These are phyloP conservation scores for Enterospora canceri DNA, from an alignment of 371 early-diverging fungal genomes.

Conservation along the genomic window DNA sequence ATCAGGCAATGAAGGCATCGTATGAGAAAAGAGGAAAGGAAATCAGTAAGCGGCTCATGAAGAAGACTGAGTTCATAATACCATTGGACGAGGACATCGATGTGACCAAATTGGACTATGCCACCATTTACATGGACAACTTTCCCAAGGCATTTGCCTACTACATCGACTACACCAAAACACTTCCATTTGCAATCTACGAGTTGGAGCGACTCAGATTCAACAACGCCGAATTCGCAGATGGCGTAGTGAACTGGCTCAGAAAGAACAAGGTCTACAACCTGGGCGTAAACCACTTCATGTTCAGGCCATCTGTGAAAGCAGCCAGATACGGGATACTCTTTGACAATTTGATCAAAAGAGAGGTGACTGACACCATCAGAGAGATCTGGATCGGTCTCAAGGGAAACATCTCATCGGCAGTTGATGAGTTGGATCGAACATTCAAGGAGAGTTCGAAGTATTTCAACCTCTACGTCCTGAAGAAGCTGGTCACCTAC, in stretches of 20 bases:
- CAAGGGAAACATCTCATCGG: slow-evolving; percentile 20
- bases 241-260: slow-evolving; percentile 35
- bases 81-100: slow-evolving; percentile 4
- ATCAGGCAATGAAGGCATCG: not conserved
- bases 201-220: slow-evolving; percentile 35
- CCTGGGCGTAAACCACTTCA: slow-evolving; percentile 52
- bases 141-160: not conserved
- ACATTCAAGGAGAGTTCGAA: slow-evolving; percentile 25
- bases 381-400: slow-evolving; percentile 13
- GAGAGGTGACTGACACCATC: slow-evolving; percentile 27
- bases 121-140: slow-evolving; percentile 27
- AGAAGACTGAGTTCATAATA: slow-evolving; percentile 6
- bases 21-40: not conserved
- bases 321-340: slow-evolving; percentile 51
- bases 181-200: slow-evolving; percentile 42
- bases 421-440: slow-evolving; percentile 36
- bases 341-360: slow-evolving; percentile 48
- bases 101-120: slow-evolving; percentile 32
- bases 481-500: slow-evolving; percentile 28
- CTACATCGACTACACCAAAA: slow-evolving; percentile 33
- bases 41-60: too few relatives aligned
- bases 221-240: slow-evolving; percentile 39
- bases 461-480: slow-evolving; percentile 42
- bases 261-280: slow-evolving; percentile 27
- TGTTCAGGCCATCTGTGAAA: slow-evolving; percentile 51